Evolutionary conservation across 164 flowering plant species (phyloP).

Genomic region (Vitis amurensis): DNA sequence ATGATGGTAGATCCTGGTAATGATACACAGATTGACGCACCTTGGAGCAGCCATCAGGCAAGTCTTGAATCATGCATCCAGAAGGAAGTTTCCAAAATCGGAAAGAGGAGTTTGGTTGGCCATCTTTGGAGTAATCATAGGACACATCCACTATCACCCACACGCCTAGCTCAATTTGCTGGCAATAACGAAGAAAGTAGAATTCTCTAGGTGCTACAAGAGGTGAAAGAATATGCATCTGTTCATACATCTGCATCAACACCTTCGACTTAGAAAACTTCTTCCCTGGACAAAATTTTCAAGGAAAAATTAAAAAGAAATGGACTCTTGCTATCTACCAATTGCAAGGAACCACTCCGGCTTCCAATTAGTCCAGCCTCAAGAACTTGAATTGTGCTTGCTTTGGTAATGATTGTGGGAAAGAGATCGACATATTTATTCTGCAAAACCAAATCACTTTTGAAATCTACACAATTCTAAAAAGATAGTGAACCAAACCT

Average conservation of each 20-base stretch:
- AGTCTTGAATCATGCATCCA: slow-evolving; percentile 54
- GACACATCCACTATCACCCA: slow-evolving; percentile 55
- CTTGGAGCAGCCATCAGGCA: slow-evolving; percentile 41
- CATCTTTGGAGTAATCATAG: slow-evolving; percentile 20
- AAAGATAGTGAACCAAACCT: no score
- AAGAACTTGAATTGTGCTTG: slow-evolving; percentile 33
- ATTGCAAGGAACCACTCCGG: slow-evolving; percentile 28
- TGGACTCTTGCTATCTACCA: slow-evolving; percentile 27
- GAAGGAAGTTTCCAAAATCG: slow-evolving; percentile 47
- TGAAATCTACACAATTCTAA: background rate
- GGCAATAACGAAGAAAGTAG: slow-evolving; percentile 40
- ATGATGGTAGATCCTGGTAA: no score
- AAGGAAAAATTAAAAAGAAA: no score
- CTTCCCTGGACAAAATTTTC: no score
- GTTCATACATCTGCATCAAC: slow-evolving; percentile 37
- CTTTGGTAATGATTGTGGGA: slow-evolving; percentile 40
- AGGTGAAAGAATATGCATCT: slow-evolving; percentile 51
- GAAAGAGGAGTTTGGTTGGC: slow-evolving; percentile 2
- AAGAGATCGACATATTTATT: slow-evolving; percentile 43
- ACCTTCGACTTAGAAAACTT: background rate
- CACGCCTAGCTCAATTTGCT: slow-evolving; percentile 32
- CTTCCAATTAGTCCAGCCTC: slow-evolving; percentile 25
- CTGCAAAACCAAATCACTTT: slow-evolving; percentile 22
- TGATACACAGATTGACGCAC: slow-evolving; percentile 15
- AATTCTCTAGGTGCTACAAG: slow-evolving; percentile 43